A percentile compares a stretch with the other conserved stretches of the same genome.
Conservation (phyloP, 768 basidiomycete genomes). For the Bullera alba region DNA sequence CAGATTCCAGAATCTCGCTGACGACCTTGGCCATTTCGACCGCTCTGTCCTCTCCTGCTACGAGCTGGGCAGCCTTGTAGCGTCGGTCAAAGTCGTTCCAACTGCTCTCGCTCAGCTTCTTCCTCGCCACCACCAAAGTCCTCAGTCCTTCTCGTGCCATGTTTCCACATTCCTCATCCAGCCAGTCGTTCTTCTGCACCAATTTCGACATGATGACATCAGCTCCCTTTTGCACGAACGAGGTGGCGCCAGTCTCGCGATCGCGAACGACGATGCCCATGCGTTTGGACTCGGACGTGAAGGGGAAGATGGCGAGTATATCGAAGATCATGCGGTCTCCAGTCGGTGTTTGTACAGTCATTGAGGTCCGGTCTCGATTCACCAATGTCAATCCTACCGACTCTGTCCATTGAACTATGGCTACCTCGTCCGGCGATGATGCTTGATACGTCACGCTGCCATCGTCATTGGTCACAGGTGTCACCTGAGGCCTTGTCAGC, state of each 20-base stretch:
- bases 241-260: conserved; percentile 63
- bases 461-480: conserved; percentile 89
- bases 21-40: conserved; percentile 74
- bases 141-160: conserved; percentile 96
- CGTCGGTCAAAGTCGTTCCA: conserved; percentile 66
- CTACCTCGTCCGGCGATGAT: conserved; percentile 97
- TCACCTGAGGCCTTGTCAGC: conserved; percentile 57
- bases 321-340: conserved; percentile 65
- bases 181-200: conserved; percentile 95
- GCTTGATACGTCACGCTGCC: conserved; percentile 95
- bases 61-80: conserved; percentile 72
- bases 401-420: conserved; percentile 95
- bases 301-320: conserved; percentile 91
- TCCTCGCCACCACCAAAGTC: conserved; percentile 86
- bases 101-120: conserved; percentile 60
- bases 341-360: conserved; percentile 68
- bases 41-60: conserved; percentile 64
- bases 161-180: conserved; percentile 96
- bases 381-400: conserved; percentile 85
- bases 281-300: conserved; percentile 96
- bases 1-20: conserved; percentile 68
- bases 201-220: conserved; percentile 97
- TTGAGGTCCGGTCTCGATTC: conserved; percentile 82
- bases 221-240: conserved; percentile 92
- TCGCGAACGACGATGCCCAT: conserved; percentile 98